Evolutionary conservation across 2,329 filamentous ascomycete species (phyloP), one percentile per base, ranked within the genome.

Genomic region (Pyricularia pennisetigena): DNA sequence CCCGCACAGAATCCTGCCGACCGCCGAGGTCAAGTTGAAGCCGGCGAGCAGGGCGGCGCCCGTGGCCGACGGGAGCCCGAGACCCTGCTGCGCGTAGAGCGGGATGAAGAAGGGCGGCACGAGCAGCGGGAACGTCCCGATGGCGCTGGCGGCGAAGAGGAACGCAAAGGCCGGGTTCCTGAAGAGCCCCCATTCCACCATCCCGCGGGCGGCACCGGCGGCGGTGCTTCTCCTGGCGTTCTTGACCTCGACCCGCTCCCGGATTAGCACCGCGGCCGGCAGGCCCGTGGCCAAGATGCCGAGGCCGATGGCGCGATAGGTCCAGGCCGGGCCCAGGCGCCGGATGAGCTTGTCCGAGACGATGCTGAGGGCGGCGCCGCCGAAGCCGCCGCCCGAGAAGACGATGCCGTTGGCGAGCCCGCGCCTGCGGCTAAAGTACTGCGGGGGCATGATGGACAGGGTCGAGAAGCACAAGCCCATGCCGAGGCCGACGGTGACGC

Each of bases 81-180:
- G 78, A 0, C 85, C 84, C 23, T 16, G 59, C 4, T 79, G 76
- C 30, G 80, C 80, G 71, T 86, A 87, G 0, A 88, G 76, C 0
- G 86, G 86, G 0, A 88, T 75, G 73, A 88, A 88, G 76, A 87
- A 89, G 0, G 86, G 84, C 0, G 86, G 85, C 0, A 88, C 85
- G 68, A 87, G 82, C 20, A 88, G 80, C 0, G 86, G 83, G 70
- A 89, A 89, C 1, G 84, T 87, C 1, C 80, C 86, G 10, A 88
- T 79, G 0, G 81, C 83, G 0, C 84, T 83, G 4, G 82, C 81
- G 4, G 84, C 71, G 72, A 88, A 88, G 29, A 89, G 74, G 2
- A 83, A 74, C 6, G 78, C 71, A 74, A 88, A 88, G 10, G 79
- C 80, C 26, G 80, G 68, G 68, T 85, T 80, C 32, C 80, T 80